Evolutionary conservation across 257 asterid species (phyloP).

Genomic region (Salvia hispanica): DNA sequence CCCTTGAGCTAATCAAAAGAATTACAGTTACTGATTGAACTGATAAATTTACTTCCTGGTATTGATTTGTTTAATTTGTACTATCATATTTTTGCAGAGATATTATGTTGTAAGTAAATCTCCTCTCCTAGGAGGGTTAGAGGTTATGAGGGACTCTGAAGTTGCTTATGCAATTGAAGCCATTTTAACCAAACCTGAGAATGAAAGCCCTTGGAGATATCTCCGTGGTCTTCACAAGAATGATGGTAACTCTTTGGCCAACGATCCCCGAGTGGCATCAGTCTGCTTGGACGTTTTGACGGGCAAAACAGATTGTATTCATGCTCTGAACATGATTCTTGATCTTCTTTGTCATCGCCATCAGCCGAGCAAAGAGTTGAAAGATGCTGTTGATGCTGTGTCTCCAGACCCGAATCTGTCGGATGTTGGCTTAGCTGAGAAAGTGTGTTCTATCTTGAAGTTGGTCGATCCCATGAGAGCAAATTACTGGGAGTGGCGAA

Average conservation of each 20-base stretch:
- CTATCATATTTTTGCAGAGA: constrained; percentile 52
- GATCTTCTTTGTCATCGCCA: constrained; percentile 73
- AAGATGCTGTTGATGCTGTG: constrained; percentile 49
- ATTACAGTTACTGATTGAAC: not conserved
- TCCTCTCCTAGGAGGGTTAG: constrained; percentile 78
- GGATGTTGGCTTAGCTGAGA: constrained; percentile 40
- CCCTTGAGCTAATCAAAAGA: not conserved
- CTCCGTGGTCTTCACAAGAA: constrained; percentile 80
- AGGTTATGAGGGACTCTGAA: constrained; percentile 72
- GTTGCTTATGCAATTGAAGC: constrained; percentile 70
- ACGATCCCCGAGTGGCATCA: constrained; percentile 70
- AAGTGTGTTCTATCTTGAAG: constrained; percentile 59
- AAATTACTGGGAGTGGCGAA: constrained; percentile 94
- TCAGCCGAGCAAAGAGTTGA: constrained; percentile 56
- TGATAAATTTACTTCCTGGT: not conserved
- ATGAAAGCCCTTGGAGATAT: constrained; percentile 96
- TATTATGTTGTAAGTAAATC: constrained; percentile 77
- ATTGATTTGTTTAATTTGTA: not conserved
- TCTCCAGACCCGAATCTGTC: constrained; percentile 38
- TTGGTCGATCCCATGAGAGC: constrained; percentile 72
- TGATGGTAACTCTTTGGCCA: constrained; percentile 43
- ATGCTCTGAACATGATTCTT: constrained; percentile 73
- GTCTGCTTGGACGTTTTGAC: constrained; percentile 60
- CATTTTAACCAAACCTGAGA: constrained; percentile 68
- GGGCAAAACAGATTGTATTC: constrained; percentile 46